Percentiles rank a stretch among this genome's conserved stretches.
phyloP scores from a whole-genome alignment of 2,329 filamentous ascomycete genomes.

The Fusarium transvaalense region DNA sequence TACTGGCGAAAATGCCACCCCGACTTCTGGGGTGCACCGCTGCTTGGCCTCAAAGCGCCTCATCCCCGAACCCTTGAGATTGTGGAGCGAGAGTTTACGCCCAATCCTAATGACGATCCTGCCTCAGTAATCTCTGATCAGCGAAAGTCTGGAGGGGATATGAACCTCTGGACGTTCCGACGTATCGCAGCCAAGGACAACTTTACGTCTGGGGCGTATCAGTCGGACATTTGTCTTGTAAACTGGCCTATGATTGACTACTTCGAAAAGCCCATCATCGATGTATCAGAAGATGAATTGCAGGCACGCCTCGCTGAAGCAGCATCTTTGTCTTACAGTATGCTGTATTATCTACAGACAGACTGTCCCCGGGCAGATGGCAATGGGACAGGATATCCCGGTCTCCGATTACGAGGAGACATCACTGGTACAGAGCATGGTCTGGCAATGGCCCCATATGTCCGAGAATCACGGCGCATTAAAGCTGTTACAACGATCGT shows the following conservation, averaged over 20 bases:
- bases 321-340: slow-evolving; percentile 46
- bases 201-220: slow-evolving; percentile 41
- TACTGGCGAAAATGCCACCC: slow-evolving; percentile 45
- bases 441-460: slow-evolving; percentile 48
- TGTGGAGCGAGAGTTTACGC: slow-evolving; percentile 47
- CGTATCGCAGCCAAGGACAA: slow-evolving; percentile 45
- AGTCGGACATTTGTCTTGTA: slow-evolving; percentile 47
- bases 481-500: slow-evolving; percentile 45
- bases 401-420: slow-evolving; percentile 46
- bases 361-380: slow-evolving; percentile 47
- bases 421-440: slow-evolving; percentile 48
- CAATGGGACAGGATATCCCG: slow-evolving; percentile 43
- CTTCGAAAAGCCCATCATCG: slow-evolving; percentile 49
- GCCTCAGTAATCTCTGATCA: slow-evolving; percentile 44
- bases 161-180: slow-evolving; percentile 50
- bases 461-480: slow-evolving; percentile 47
- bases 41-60: slow-evolving; percentile 45
- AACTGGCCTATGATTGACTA: slow-evolving; percentile 52
- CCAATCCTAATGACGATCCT: slow-evolving; percentile 46
- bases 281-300: slow-evolving; percentile 38
- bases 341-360: slow-evolving; percentile 48
- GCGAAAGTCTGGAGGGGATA: slow-evolving; percentile 45
- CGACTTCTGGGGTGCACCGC: slow-evolving; percentile 46
- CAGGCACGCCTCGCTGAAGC: slow-evolving; percentile 35
- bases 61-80: slow-evolving; percentile 48